phyloP scores from a whole-genome alignment of 805 yeast species.

The Starmerella bombi region DNA sequence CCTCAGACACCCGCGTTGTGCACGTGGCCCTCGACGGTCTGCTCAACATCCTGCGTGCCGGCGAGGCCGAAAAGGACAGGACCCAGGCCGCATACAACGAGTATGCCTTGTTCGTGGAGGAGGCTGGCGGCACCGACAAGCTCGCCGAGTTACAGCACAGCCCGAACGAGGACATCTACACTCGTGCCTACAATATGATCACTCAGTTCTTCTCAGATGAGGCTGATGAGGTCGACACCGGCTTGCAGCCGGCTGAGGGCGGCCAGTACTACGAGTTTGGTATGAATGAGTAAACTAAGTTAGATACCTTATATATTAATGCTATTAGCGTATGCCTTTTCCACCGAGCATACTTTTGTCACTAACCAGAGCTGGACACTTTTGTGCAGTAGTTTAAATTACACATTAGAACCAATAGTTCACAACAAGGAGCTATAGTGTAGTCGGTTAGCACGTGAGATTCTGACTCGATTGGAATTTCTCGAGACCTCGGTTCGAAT shows the following conservation, averaged over 20 bases:
- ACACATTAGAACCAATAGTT: not conserved
- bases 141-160: conserved; percentile 85
- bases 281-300: conserved; percentile 1
- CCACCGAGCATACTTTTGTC: too few species aligned
- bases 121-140: conserved; percentile 97
- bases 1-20: conserved; percentile 81
- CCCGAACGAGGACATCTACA: conserved; percentile 82
- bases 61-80: conserved; percentile 80
- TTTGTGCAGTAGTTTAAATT: not conserved
- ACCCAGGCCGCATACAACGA: conserved; percentile 59
- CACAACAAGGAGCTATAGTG: conserved; percentile 20
- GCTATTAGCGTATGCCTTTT: too few species aligned
- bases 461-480: conserved; percentile 17
- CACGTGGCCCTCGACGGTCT: conserved; percentile 93
- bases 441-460: conserved; percentile 21
- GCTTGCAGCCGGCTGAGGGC: conserved; percentile 59
- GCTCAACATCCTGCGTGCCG: conserved; percentile 85
- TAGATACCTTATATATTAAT: not conserved
- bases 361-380: too few species aligned
- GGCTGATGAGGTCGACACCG: conserved; percentile 52
- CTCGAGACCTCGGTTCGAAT: conserved; percentile 21
- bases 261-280: conserved; percentile 85
- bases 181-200: conserved; percentile 79
- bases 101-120: conserved; percentile 85
- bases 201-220: conserved; percentile 74